Base-by-base conservation (phyloP, 805 yeast genomes). In the Saccharomyces kudriavzevii region DNA sequence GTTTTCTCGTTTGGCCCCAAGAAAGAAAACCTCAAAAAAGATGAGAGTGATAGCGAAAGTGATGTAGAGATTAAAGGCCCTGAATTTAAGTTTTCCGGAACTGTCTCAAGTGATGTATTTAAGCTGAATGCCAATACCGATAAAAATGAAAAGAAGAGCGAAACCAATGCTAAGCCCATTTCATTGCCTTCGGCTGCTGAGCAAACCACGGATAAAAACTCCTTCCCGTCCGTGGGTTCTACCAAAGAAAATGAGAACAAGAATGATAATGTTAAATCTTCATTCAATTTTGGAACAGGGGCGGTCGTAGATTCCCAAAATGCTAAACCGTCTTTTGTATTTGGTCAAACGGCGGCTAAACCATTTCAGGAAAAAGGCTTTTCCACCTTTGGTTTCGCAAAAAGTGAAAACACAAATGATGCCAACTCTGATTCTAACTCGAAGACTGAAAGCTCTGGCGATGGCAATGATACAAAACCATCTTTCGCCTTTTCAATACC, bases 1-100 rank as follows among this genome's bases (percentile, higher is more conserved):
- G 79, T 77, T 5, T 81, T 81, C 65, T 72, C 75, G 28, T 76
- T 81, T 54, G 67, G 71, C 29, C 56, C 63, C 20, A 64, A 63
- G 43, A 58, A 59, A 40, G 51, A 52, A 45, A 58, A 58, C 2
- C 51, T 62, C 10, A 56, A 57, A 2, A 49, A 58, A 11, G 61
- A 68, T 22, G 61, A 61, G 25, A 67, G 69, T 54, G 70, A 68
- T 35, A 67, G 71, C 49, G 73, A 66, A 53, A 57, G 61, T 51
- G 68, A 63, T 14, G 56, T 64, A 9, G 68, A 68, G 49, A 64
- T 69, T 25, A 65, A 72, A 46, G 77, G 77, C 14, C 78, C 77
- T 48, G 61, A 68, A 26, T 75, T 76, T 58, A 69, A 73, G 35
- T 70, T 75, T 46, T 50, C 67, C 5, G 70, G 69, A 14, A 52